Evolutionary conservation across 2,329 filamentous ascomycete species (phyloP).

Genomic region (Leptographium procerum): DNA sequence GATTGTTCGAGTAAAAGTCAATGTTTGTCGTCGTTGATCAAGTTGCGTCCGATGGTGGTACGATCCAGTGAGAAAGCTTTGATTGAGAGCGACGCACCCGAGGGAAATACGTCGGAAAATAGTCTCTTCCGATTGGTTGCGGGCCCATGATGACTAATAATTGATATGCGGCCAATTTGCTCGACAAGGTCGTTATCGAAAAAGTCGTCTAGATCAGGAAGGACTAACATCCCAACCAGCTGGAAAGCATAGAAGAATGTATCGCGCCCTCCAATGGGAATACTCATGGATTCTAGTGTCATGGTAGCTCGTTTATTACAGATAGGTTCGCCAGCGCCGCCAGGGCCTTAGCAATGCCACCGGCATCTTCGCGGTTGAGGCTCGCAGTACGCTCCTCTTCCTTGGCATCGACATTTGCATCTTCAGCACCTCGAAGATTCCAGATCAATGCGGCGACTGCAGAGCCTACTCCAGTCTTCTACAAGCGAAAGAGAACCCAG

Average conservation of each 20-base stretch:
- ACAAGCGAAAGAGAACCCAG: not conserved
- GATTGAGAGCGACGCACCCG: conserved; percentile 7
- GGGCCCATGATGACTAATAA: conserved; percentile 5
- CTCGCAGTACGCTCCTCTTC: conserved; percentile 2
- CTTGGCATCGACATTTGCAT: not conserved
- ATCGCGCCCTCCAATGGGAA: not conserved
- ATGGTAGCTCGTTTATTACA: conserved; percentile 7
- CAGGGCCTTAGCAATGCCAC: conserved; percentile 12
- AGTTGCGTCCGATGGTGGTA: conserved; percentile 9
- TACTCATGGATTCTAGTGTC: not conserved
- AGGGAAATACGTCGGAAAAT: conserved; percentile 9
- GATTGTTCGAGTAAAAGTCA: not conserved
- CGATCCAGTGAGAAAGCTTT: conserved; percentile 12
- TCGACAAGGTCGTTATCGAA: not conserved
- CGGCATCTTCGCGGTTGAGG: conserved; percentile 8
- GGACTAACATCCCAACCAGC: not conserved
- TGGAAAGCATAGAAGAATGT: not conserved
- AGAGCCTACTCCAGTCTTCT: not conserved
- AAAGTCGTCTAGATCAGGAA: not conserved
- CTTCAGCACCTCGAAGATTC: not conserved
- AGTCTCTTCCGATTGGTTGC: conserved; percentile 12
- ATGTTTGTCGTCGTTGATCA: conserved; percentile 3
- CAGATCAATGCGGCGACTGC: not conserved
- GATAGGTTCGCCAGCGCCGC: conserved; percentile 4
- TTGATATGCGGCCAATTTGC: not conserved